phyloP scores from a whole-genome alignment of 176 grass and related monocot genomes.

The Musa itinerans region DNA sequence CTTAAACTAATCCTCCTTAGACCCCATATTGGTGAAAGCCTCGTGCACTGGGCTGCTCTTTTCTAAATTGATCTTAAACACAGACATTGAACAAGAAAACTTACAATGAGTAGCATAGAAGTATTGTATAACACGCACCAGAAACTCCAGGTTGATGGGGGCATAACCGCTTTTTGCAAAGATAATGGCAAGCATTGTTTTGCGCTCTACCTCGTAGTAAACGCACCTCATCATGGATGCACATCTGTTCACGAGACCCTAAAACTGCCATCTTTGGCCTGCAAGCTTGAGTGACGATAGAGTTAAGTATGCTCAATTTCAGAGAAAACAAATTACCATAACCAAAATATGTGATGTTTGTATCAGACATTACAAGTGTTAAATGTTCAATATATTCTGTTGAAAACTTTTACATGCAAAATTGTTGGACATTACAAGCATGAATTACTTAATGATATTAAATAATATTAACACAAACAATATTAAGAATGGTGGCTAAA shows the following conservation, averaged over 20 bases:
- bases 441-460: background rate
- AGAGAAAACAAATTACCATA: background rate
- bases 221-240: conserved; percentile 72
- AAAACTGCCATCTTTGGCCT: conserved; percentile 84
- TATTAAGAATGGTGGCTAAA: too few species aligned
- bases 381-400: background rate
- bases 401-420: background rate
- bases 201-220: conserved; percentile 59
- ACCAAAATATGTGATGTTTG: too few species aligned
- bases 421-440: background rate
- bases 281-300: conserved; percentile 16
- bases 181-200: conserved; percentile 77
- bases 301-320: background rate
- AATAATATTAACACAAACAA: too few species aligned
- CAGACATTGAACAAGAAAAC: background rate
- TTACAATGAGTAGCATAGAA: background rate
- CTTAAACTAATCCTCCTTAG: too few species aligned
- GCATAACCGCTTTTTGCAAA: conserved; percentile 76
- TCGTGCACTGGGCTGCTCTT: too few species aligned
- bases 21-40: too few species aligned
- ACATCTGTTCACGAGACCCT: conserved; percentile 95
- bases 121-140: conserved; percentile 31
- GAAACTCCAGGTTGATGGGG: conserved; percentile 44
- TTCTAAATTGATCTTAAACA: background rate
- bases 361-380: background rate